A percentile compares a stretch with the other conserved stretches of the same genome.
Evolutionary conservation across 495 filamentous ascomycete genomes (phyloP).

Genomic region (Penicillium canariense): DNA sequence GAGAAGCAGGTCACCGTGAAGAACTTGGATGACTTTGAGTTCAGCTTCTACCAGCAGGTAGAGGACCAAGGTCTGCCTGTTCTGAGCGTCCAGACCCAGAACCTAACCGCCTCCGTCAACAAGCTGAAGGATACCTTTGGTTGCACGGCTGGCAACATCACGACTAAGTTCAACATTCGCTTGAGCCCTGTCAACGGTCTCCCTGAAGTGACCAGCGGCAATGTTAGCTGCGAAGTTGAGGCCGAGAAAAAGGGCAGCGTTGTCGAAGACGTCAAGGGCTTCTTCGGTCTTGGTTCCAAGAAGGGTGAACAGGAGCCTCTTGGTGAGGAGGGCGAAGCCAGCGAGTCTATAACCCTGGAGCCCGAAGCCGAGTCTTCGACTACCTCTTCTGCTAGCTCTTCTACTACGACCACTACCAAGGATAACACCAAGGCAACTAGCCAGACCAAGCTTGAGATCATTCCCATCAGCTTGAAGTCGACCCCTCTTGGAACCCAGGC

Average conservation of each 20-base stretch:
- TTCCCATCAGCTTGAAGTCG: conserved; percentile 63
- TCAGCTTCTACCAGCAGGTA: conserved; percentile 75
- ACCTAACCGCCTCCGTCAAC: conserved; percentile 77
- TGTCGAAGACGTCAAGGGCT: conserved; percentile 88
- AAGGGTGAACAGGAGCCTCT: conserved; percentile 78
- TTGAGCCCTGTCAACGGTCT: conserved; percentile 74
- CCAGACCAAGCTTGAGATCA: conserved; percentile 66
- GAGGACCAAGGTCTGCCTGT: conserved; percentile 49
- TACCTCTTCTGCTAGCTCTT: conserved; percentile 38
- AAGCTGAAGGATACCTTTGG: conserved; percentile 71
- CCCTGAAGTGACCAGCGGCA: conserved; percentile 71
- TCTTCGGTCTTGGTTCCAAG: conserved; percentile 89
- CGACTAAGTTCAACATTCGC: conserved; percentile 72
- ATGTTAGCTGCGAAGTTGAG: conserved; percentile 80
- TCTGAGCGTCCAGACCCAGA: conserved; percentile 64
- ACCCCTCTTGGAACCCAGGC: conserved; percentile 60
- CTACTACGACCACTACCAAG: conserved; percentile 47
- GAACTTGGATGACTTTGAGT: conserved; percentile 79
- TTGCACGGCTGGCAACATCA: conserved; percentile 73
- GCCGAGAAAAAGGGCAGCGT: conserved; percentile 70
- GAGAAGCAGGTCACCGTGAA: conserved; percentile 88
- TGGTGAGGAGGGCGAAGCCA: conserved; percentile 53
- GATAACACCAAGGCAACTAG: conserved; percentile 47
- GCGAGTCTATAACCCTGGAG: conserved; percentile 50
- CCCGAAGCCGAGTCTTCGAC: conserved; percentile 50